phyloP scores from a whole-genome alignment of 2,329 filamentous ascomycete species.

The Kalmusia sp. region DNA sequence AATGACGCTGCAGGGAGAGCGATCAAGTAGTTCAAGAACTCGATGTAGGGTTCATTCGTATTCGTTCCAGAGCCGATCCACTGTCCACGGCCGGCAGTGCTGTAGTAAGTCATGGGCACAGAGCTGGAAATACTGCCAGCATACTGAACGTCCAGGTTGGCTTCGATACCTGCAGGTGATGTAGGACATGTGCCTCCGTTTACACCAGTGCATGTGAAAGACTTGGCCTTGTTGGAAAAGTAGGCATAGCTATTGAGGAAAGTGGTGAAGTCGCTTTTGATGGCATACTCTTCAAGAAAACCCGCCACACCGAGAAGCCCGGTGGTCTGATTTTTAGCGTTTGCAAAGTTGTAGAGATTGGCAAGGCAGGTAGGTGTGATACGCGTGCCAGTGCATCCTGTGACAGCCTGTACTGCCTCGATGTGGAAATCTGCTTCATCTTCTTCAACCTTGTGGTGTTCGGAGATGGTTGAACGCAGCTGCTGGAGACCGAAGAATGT shows the following conservation, averaged over 20 bases:
- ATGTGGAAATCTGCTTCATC: constrained; percentile 3
- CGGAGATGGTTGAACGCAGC: constrained; percentile 25
- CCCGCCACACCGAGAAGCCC: constrained; percentile 27
- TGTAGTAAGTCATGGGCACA: constrained; percentile 59
- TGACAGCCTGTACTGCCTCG: constrained; percentile 18
- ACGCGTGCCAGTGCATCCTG: constrained; percentile 21
- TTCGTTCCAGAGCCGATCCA: constrained; percentile 53
- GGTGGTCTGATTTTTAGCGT: constrained; percentile 18
- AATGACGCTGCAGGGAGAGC: constrained; percentile 59
- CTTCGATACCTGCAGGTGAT: constrained; percentile 24
- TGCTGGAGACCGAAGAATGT: constrained; percentile 46
- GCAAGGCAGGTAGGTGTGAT: constrained; percentile 28
- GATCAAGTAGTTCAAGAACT: constrained; percentile 64
- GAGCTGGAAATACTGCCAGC: constrained; percentile 22
- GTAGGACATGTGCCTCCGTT: constrained; percentile 23
- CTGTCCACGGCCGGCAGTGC: constrained; percentile 59
- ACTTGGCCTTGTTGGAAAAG: constrained; percentile 23
- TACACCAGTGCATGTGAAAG: constrained; percentile 22
- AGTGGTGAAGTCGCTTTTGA: constrained; percentile 25
- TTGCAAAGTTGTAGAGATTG: constrained; percentile 29
- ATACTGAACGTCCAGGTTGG: constrained; percentile 28
- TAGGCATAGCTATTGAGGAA: constrained; percentile 26
- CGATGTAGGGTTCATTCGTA: constrained; percentile 71
- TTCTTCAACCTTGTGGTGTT: constrained; percentile 20
- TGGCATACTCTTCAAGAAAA: constrained; percentile 31